Evolutionary conservation across 2,329 filamentous ascomycete genomes (phyloP).

Genomic region (Lomentospora prolificans): DNA sequence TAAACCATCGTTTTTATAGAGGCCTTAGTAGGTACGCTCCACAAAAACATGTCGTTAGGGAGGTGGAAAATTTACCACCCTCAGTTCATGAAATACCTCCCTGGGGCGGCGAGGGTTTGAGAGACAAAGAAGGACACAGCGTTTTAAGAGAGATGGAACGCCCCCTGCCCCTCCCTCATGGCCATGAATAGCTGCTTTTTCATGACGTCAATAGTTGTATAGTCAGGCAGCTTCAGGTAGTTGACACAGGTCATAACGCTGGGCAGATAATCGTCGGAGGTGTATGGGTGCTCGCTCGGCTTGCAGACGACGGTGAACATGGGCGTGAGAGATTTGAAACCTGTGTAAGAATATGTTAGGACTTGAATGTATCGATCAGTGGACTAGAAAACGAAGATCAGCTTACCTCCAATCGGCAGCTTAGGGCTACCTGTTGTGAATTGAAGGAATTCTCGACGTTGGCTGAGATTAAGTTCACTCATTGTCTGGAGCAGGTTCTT

Average conservation of each 20-base stretch:
- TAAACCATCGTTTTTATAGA: neutral
- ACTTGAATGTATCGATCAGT: constrained; percentile 1
- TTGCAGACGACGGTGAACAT: constrained; percentile 99
- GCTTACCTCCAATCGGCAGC: constrained; percentile 89
- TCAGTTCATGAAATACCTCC: constrained; percentile 7
- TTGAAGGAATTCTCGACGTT: constrained; percentile 89
- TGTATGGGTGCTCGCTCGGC: constrained; percentile 88
- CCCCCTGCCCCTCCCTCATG: constrained; percentile 91
- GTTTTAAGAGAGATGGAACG: constrained; percentile 81
- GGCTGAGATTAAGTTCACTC: constrained; percentile 67
- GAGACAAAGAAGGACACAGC: neutral
- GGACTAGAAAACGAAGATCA: too few relatives aligned
- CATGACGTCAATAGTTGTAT: constrained; percentile 68
- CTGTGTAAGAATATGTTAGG: constrained; percentile 31
- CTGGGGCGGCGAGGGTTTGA: too few relatives aligned
- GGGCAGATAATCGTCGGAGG: constrained; percentile 94
- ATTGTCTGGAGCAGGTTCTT: constrained; percentile 88
- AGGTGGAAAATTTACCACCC: neutral
- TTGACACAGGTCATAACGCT: constrained; percentile 99
- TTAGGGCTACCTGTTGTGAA: constrained; percentile 98
- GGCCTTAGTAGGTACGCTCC: neutral
- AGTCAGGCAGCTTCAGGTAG: constrained; percentile 95
- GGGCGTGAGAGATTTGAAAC: constrained; percentile 91
- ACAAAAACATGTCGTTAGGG: neutral
- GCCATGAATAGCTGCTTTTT: constrained; percentile 71